Evolutionary conservation across 139 green algal genomes (phyloP).

Genomic region (Coccomyxa sp.): DNA sequence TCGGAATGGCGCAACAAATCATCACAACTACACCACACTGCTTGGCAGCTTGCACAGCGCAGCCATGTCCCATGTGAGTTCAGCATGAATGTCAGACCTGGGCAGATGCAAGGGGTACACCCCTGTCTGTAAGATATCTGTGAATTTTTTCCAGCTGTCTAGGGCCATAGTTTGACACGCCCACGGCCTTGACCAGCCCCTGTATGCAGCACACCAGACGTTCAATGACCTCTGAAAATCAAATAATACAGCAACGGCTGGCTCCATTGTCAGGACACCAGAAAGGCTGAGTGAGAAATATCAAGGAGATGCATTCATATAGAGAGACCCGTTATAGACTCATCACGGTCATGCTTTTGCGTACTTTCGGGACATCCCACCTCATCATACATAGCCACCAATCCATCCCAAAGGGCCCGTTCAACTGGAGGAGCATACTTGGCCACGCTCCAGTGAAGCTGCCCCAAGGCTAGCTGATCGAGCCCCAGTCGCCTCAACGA

Average conservation of each 20-base stretch:
- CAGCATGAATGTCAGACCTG: slow-evolving; percentile 43
- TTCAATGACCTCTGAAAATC: background rate
- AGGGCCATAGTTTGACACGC: slow-evolving; percentile 66
- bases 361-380: background rate
- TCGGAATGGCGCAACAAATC: background rate
- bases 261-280: background rate
- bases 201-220: slow-evolving; percentile 33
- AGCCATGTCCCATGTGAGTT: background rate
- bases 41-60: background rate
- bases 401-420: slow-evolving; percentile 64
- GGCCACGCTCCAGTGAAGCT: slow-evolving; percentile 85
- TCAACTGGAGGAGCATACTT: slow-evolving; percentile 83
- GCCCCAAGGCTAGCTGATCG: slow-evolving; percentile 66
- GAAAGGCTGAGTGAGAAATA: background rate
- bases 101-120: slow-evolving; percentile 76
- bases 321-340: too few species aligned
- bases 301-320: too few species aligned
- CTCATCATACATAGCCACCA: slow-evolving; percentile 60
- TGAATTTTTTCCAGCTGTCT: slow-evolving; percentile 64
- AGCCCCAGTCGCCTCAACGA: slow-evolving; percentile 56
- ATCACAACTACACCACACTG: background rate
- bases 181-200: slow-evolving; percentile 73
- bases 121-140: slow-evolving; percentile 56
- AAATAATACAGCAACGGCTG: background rate
- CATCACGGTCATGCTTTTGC: background rate